Base-by-base conservation (phyloP, 805 yeast genomes). In the Monosporozyma servazzii region DNA sequence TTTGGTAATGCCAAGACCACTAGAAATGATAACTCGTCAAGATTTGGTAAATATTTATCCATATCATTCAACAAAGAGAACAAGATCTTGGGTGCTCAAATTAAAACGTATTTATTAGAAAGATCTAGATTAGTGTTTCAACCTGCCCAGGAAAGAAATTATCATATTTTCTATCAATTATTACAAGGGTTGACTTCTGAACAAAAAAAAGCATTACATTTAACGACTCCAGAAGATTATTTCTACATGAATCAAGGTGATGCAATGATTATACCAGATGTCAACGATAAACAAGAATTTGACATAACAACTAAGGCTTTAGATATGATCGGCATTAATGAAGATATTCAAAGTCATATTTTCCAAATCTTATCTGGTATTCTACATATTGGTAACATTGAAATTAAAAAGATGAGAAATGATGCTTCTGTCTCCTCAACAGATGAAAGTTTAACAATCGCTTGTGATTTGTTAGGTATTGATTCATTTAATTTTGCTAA, bases 1-100 rank as follows among this genome's bases (percentile, higher is more conserved):
- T 89, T 89, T 69, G 97, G 97, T 48, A 89, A 96, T 73, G 96
- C 97, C 27, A 89, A 89, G 69, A 89, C 97, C 0, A 77, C 88
- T 56, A 79, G 96, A 65, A 89, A 89, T 67, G 88, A 89, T 71
- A 89, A 89, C 67, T 88, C 96, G n/a, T 88, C 96, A 6, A 78
- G 97, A 61, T 96, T 88, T 69, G 97, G 97, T 50, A 89, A 89
- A 69, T 91, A 91, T 66, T 75, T 91, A 60, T 97, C 91, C 70
- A 93, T 91, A 58, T 72, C 88, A 58, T 91, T 91, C 66, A 85
- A 88, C 69, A 69, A 76, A 18, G 66, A 79, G 27, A 82, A 85
- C n/a, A 79, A 86, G 40, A 91, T 91, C 61, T 84, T 88, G 58
- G 99, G 98, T 62, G 98, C 99, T 2, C 78, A 91, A 62, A 86